Percentiles rank a stretch among this genome's conserved stretches.
Evolutionary conservation across 768 basidiomycete species (phyloP).

Genomic region (Amanita rubescens): DNA sequence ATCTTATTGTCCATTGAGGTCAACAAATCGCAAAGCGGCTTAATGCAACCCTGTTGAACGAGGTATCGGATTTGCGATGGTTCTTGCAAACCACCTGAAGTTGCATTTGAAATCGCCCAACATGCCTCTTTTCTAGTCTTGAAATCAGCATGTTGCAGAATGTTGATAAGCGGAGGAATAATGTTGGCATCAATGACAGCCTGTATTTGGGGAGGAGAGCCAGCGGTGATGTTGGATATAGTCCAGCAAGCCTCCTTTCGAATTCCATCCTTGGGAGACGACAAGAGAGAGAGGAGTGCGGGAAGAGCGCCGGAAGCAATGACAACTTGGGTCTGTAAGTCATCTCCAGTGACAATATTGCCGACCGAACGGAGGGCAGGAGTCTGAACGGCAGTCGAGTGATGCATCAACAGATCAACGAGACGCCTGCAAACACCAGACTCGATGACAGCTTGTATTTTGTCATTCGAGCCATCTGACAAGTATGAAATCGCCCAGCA

Average conservation of each 20-base stretch:
- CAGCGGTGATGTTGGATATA: conserved; percentile 97
- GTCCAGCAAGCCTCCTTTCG: conserved; percentile 99
- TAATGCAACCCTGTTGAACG: conserved; percentile 96
- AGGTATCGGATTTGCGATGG: conserved; percentile 97
- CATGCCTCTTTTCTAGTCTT: conserved; percentile 99
- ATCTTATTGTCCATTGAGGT: conserved; percentile 99
- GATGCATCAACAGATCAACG: conserved; percentile 95
- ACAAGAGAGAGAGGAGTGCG: conserved; percentile 86
- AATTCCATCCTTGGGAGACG: conserved; percentile 97
- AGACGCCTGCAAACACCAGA: conserved; percentile 95
- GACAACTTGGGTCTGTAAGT: conserved; percentile 98
- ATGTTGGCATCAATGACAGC: conserved; percentile 97
- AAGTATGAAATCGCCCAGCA: conserved; percentile 99
- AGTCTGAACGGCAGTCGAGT: conserved; percentile 92
- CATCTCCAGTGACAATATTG: conserved; percentile 98
- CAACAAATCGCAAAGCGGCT: conserved; percentile 93
- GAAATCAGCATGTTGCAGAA: conserved; percentile 95
- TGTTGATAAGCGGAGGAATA: conserved; percentile 96
- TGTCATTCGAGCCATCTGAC: conserved; percentile 97
- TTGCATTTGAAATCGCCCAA: conserved; percentile 99
- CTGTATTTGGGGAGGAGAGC: conserved; percentile 95
- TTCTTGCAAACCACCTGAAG: conserved; percentile 94
- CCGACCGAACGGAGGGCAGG: conserved; percentile 97
- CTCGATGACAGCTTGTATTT: conserved; percentile 99
- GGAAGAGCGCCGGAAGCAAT: conserved; percentile 97